Evolutionary conservation across 1,139 yeast genomes (phyloP).

Genomic region (Geotrichum fermentans): DNA sequence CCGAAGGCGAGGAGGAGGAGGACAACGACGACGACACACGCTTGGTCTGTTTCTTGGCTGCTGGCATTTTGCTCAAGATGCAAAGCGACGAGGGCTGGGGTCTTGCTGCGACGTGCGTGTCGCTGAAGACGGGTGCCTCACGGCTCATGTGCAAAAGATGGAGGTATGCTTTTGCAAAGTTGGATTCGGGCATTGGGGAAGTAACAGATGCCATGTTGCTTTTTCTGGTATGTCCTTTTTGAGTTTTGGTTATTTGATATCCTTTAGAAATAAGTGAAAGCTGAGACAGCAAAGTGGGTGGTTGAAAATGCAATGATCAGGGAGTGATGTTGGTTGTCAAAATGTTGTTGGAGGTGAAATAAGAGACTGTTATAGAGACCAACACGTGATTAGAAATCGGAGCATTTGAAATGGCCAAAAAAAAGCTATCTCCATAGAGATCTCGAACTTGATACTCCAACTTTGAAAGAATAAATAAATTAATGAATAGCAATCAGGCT

Average conservation of each 20-base stretch:
- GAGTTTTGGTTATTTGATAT: neutral
- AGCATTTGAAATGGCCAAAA: too few species aligned
- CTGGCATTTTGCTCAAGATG: constrained; percentile 11
- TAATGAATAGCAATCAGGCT: neutral
- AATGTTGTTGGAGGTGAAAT: too few species aligned
- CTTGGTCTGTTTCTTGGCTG: constrained; percentile 1
- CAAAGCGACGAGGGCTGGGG: neutral
- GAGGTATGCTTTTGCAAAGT: constrained; percentile 9
- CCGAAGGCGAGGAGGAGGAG: neutral
- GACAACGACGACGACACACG: neutral
- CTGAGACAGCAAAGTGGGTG: too few species aligned
- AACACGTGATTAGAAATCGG: too few species aligned
- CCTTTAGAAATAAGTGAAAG: too few species aligned
- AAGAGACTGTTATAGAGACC: too few species aligned
- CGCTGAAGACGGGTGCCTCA: constrained; percentile 1
- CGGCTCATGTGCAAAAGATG: constrained; percentile 9
- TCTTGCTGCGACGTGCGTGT: constrained; percentile 5
- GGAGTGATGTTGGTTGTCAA: too few species aligned
- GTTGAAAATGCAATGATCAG: too few species aligned
- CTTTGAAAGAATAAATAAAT: neutral
- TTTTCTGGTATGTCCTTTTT: neutral
- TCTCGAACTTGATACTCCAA: too few species aligned
- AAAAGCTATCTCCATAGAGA: too few species aligned
- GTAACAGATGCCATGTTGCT: constrained; percentile 1
- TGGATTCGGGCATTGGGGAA: constrained; percentile 6